Evolutionary conservation across 495 filamentous ascomycete genomes (phyloP).

Genomic region (Talaromyces ruber): DNA sequence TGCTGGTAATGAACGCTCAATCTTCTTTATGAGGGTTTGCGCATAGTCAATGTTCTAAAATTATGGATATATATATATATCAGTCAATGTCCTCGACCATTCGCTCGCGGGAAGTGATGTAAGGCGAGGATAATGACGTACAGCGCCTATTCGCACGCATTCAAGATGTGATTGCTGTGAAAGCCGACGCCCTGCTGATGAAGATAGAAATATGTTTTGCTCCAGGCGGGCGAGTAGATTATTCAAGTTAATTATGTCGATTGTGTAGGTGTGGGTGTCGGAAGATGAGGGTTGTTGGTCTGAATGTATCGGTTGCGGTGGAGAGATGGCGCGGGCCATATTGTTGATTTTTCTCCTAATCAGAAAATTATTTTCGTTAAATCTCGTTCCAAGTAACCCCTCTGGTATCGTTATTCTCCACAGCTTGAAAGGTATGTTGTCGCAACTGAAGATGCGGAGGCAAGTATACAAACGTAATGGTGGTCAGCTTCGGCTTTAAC

Average conservation of each 20-base stretch:
- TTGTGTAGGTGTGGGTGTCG: conserved; percentile 2
- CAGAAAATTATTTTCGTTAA: not conserved
- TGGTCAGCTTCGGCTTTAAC: not conserved
- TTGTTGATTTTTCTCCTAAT: not conserved
- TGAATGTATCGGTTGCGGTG: not conserved
- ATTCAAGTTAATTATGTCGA: conserved; percentile 50
- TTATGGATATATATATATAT: not conserved
- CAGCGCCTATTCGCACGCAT: conserved; percentile 55
- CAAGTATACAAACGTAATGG: not conserved
- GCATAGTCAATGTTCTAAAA: conserved; percentile 79
- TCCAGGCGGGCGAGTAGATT: conserved; percentile 71
- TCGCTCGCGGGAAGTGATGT: not conserved
- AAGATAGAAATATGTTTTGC: conserved; percentile 59
- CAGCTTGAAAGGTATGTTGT: not conserved
- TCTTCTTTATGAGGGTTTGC: conserved; percentile 59
- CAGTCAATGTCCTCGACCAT: conserved; percentile 8
- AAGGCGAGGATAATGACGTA: conserved; percentile 26
- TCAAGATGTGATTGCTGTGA: conserved; percentile 60
- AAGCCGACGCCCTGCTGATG: conserved; percentile 43
- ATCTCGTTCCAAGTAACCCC: not conserved
- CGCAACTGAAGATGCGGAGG: not conserved
- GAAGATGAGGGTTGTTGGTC: not conserved
- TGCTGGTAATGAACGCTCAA: conserved; percentile 63
- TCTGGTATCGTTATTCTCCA: not conserved
- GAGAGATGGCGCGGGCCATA: not conserved